Base-by-base conservation (phyloP, 1,139 yeast species). In the Hanseniaspora sp. region DNA sequence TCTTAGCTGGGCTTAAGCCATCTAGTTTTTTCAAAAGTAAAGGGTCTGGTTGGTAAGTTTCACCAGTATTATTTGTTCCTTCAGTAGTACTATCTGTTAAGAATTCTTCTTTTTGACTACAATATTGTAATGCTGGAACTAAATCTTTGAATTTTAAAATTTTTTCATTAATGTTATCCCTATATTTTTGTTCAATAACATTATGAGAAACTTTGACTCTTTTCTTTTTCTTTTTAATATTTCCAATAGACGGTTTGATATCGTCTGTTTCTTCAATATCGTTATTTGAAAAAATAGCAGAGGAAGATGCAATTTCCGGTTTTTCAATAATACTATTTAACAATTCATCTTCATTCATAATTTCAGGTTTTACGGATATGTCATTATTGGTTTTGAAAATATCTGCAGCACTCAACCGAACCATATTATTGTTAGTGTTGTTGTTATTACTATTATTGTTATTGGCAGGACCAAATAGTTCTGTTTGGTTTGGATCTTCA, bases 1-100 rank as follows among this genome's bases (percentile, higher is more conserved):
- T 87, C 54, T 79, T 73, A 3, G 96, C 95, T 0, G 96, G 96
- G n/a, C 82, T 76, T 56, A 88, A 74, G 1, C 96, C 96, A 62
- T 87, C 96, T 58, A 88, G 71, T 58, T 82, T 73, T 15, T 41
- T 48, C 18, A 41, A 2, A n/a, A 48, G n/a, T 11, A 45, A 68
- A 62, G 7, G 18, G 60, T 59, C 4, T 59, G 61, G 39, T n/a
- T 37, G 17, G 5, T 37, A 37, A 11, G 13, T 37, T 37, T 7
- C 7, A 33, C 34, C 23, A 13, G 37, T 3, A 9, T 37, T 31
- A 17, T 28, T 54, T 42, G 47, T 58, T 12, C 15, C 18, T 15
- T 40, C 29, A 2, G 9, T 13, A n/a, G 12, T 29, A 31, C 65
- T 33, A 60, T 65, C 70, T 15, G 60, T 57, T 3, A 66, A 55